Evolutionary conservation across 345 rosid species (phyloP).

Genomic region (Atalantia buxifolia): DNA sequence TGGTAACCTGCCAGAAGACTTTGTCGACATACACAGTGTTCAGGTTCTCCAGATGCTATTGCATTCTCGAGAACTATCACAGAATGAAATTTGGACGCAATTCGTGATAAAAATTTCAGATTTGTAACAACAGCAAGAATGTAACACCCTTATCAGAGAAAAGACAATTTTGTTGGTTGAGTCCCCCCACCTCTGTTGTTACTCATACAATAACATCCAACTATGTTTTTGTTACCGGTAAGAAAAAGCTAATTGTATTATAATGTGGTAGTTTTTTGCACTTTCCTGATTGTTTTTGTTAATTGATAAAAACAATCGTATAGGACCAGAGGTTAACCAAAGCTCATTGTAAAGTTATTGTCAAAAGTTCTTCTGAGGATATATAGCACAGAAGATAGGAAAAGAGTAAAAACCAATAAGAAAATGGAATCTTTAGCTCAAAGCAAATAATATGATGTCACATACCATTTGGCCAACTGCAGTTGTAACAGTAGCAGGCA

Average conservation of each 20-base stretch:
- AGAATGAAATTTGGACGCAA: not conserved
- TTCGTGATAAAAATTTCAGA: not conserved
- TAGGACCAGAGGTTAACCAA: not conserved
- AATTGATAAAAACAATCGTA: not conserved
- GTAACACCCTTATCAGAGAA: not conserved
- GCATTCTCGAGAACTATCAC: not conserved
- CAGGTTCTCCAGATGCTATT: not conserved
- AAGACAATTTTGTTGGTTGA: not conserved
- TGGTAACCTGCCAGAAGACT: not conserved
- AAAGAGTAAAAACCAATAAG: constrained; percentile 6
- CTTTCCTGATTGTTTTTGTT: not conserved
- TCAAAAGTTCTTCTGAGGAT: not conserved
- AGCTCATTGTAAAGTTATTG: not conserved
- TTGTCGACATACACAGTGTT: not conserved
- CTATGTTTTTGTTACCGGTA: too few species aligned
- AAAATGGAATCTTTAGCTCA: not conserved
- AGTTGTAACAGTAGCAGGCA: constrained; percentile 47
- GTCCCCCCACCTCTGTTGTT: not conserved
- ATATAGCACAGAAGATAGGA: not conserved
- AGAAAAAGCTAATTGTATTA: too few species aligned
- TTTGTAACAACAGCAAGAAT: not conserved
- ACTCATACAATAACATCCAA: not conserved
- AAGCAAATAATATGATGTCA: not conserved
- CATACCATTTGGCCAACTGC: constrained; percentile 84
- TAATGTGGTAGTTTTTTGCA: too few species aligned